Base-by-base conservation (phyloP, 2,329 filamentous ascomycete genomes). In the Rhynchosporium graminicola region DNA sequence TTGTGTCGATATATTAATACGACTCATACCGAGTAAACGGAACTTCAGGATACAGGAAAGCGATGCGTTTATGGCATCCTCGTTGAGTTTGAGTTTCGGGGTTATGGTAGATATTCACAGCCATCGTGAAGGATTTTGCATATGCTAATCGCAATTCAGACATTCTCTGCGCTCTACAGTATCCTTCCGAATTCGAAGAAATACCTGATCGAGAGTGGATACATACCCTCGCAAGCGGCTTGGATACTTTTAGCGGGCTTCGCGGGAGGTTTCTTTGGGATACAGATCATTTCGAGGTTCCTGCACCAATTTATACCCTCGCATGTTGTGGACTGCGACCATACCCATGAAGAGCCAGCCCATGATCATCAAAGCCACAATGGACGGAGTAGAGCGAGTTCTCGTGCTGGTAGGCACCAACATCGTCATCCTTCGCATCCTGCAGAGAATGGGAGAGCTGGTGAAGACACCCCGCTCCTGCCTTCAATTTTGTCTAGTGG, bases 81-180 rank as follows among this genome's bases (percentile, higher is more conserved):
- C 94, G 0, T 78, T 98, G 64, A 97, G 93, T 76, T 78, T 99
- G 67, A 97, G 92, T 74, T 97, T 97, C 69, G 94, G 95, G 48
- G 93, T 98, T 51, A 96, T 99, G 92, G 93, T 97, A 76, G 68
- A 85, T 74, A 29, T 60, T 46, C 13, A 5, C 29, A 9, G 4
- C 20, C 15, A 48, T 28, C 33, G 20, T 50, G 20, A 26, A 29
- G 33, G 33, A 36, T 6, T 20, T 20, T 50, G 33, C 51, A 50
- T 15, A 48, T 10, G 54, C 54, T 62, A 26, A 36, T 70, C 97
- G 92, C 83, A 97, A 40, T 8, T 33, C 20, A 61, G 60, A 57
- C 57, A 46, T 97, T 97, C 76, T 97, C 93, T 42, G 88, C 94
- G 1, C 78, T 98, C 36, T 96, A 93, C 76, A 95, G 88, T 76